These are phyloP conservation scores for Takashimella koratensis DNA, from an alignment of 1,284 basidiomycete genomes.

Conservation along the genomic window DNA sequence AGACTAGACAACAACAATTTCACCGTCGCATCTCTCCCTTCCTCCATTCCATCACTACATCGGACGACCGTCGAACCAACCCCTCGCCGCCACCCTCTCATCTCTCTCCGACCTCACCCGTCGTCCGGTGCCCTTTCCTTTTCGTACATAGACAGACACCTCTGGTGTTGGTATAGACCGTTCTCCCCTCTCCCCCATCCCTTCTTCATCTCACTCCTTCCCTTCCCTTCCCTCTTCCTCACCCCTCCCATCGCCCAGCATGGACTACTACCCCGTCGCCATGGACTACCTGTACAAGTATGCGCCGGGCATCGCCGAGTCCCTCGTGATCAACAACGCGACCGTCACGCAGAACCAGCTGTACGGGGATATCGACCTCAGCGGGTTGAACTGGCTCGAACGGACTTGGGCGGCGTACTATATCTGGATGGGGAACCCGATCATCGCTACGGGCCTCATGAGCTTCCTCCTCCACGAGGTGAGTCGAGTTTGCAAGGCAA, in stretches of 20 bases:
- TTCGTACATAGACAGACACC: too few relatives aligned
- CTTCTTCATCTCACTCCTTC: not conserved
- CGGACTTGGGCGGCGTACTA: conserved; percentile 79
- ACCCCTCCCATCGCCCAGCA: conserved; percentile 5
- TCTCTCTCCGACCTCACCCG: too few relatives aligned
- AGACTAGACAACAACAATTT: too few relatives aligned
- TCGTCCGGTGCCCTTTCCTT: too few relatives aligned
- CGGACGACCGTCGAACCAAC: too few relatives aligned
- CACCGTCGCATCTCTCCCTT: too few relatives aligned
- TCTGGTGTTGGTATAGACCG: too few relatives aligned
- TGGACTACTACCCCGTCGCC: conserved; percentile 20
- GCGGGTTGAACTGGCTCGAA: conserved; percentile 69
- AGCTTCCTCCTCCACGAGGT: conserved; percentile 94
- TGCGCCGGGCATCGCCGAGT: conserved; percentile 38
- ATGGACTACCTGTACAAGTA: conserved; percentile 41
- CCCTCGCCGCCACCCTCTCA: too few relatives aligned
- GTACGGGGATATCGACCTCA: conserved; percentile 56
- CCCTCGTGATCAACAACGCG: conserved; percentile 39
- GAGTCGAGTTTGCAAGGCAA: too few relatives aligned
- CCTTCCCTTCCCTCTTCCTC: not conserved
- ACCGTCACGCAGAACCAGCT: conserved; percentile 42
- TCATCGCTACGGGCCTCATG: conserved; percentile 91
- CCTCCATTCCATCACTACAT: too few relatives aligned
- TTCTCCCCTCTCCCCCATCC: not conserved
- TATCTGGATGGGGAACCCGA: conserved; percentile 78